Percentiles rank a stretch among this genome's conserved stretches.
Conservation (phyloP, 805 yeast species). For the Starmerella vaccinii region DNA sequence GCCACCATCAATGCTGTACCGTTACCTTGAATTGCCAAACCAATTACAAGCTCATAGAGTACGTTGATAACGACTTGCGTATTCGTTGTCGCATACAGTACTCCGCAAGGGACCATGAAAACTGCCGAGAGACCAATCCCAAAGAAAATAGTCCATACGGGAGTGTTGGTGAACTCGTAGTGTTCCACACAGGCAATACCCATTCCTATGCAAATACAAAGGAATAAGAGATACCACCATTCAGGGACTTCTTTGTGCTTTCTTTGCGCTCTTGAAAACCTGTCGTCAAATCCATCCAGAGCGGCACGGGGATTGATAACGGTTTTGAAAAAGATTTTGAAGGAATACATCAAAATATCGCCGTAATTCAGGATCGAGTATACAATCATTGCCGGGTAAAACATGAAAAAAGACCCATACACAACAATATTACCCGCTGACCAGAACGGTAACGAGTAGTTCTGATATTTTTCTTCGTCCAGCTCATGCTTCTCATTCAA, state of each 20-base stretch:
- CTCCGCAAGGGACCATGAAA: constrained; percentile 43
- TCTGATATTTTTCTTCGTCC: constrained; percentile 39
- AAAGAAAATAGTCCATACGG: constrained; percentile 52
- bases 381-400: constrained; percentile 46
- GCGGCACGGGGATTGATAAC: constrained; percentile 26
- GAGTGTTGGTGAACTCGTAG: constrained; percentile 36
- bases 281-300: constrained; percentile 36
- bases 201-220: constrained; percentile 37
- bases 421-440: constrained; percentile 50
- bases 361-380: constrained; percentile 30
- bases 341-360: constrained; percentile 2
- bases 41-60: constrained; percentile 41
- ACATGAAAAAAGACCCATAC: constrained; percentile 48
- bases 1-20: constrained; percentile 44
- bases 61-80: constrained; percentile 41
- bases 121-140: constrained; percentile 42
- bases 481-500: constrained; percentile 38
- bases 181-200: constrained; percentile 39
- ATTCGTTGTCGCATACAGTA: constrained; percentile 42
- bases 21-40: constrained; percentile 48
- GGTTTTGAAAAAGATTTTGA: constrained; percentile 17
- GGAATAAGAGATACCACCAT: constrained; percentile 40
- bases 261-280: constrained; percentile 49
- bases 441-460: constrained; percentile 60
- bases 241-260: constrained; percentile 53